phyloP scores from a whole-genome alignment of 192 early-diverging fungal species.

The Pilobolus umbonatus region DNA sequence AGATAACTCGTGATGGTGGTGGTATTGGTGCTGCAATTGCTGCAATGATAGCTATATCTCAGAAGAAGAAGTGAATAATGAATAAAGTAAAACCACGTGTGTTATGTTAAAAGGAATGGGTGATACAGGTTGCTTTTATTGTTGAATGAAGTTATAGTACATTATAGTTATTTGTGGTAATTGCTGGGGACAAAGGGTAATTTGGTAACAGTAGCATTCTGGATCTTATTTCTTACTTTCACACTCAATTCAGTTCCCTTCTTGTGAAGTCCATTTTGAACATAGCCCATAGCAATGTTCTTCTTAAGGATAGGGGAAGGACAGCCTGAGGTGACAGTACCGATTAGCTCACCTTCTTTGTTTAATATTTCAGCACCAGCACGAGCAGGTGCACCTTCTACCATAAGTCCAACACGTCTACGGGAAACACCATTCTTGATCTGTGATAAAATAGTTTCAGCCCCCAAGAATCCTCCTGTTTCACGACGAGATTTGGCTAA shows the following conservation, averaged over 20 bases:
- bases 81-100: no score
- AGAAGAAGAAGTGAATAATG: neutral
- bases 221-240: constrained; percentile 79
- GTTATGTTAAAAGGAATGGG: no score
- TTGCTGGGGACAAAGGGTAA: constrained; percentile 92
- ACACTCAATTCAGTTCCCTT: constrained; percentile 87
- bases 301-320: constrained; percentile 88
- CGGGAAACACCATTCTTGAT: constrained; percentile 73
- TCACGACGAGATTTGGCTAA: constrained; percentile 75
- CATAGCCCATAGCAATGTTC: constrained; percentile 98
- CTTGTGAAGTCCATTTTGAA: constrained; percentile 86
- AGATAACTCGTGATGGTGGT: constrained; percentile 55
- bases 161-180: constrained; percentile 60
- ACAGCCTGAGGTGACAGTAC: constrained; percentile 87
- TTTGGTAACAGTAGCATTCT: constrained; percentile 81
- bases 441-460: constrained; percentile 78
- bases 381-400: constrained; percentile 93
- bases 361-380: constrained; percentile 65
- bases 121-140: no score
- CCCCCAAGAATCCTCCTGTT: constrained; percentile 92
- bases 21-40: constrained; percentile 71
- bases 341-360: constrained; percentile 60
- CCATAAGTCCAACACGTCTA: constrained; percentile 83
- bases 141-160: no score
- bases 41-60: constrained; percentile 42